These are phyloP conservation scores for Penicillium olsonii DNA, from an alignment of 2,329 filamentous ascomycete species.

Conservation along the genomic window DNA sequence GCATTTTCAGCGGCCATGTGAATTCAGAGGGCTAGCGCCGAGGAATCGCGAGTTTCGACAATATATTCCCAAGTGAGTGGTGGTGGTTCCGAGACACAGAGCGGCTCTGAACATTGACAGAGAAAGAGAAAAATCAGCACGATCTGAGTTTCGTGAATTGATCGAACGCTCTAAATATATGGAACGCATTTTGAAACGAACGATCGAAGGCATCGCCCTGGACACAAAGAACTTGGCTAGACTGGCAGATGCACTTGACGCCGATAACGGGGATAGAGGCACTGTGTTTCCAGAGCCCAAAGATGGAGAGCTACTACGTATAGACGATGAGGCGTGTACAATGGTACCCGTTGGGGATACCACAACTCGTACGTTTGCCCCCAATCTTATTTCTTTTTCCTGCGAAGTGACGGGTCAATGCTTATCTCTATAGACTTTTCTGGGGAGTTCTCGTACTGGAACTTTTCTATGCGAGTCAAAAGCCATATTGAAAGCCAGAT, in stretches of 20 bases:
- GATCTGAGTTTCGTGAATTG: slow-evolving; percentile 15
- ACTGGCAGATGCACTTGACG: slow-evolving; percentile 14
- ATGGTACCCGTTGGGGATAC: slow-evolving; percentile 18
- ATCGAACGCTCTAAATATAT: slow-evolving; percentile 18
- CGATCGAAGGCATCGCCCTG: slow-evolving; percentile 13
- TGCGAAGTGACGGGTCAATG: neutral
- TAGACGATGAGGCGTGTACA: slow-evolving; percentile 19
- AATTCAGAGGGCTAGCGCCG: slow-evolving; percentile 5
- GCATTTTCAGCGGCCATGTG: slow-evolving; percentile 16
- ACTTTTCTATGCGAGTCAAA: slow-evolving; percentile 55
- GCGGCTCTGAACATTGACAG: slow-evolving; percentile 3
- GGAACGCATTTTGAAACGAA: slow-evolving; percentile 19
- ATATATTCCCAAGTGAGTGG: slow-evolving; percentile 10
- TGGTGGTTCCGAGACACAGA: neutral
- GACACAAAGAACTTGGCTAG: slow-evolving; percentile 16
- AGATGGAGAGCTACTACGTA: slow-evolving; percentile 10
- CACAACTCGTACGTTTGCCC: slow-evolving; percentile 11
- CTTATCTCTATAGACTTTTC: slow-evolving; percentile 46
- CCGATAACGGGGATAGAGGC: slow-evolving; percentile 4
- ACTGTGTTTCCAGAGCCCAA: slow-evolving; percentile 6
- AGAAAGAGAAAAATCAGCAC: slow-evolving; percentile 5
- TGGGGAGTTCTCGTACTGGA: slow-evolving; percentile 57
- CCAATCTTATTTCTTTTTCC: neutral
- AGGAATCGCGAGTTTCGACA: slow-evolving; percentile 9
- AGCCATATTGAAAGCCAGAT: slow-evolving; percentile 50